Conservation (phyloP, 1,139 yeast genomes). For the Arxiozyma heterogenica region DNA sequence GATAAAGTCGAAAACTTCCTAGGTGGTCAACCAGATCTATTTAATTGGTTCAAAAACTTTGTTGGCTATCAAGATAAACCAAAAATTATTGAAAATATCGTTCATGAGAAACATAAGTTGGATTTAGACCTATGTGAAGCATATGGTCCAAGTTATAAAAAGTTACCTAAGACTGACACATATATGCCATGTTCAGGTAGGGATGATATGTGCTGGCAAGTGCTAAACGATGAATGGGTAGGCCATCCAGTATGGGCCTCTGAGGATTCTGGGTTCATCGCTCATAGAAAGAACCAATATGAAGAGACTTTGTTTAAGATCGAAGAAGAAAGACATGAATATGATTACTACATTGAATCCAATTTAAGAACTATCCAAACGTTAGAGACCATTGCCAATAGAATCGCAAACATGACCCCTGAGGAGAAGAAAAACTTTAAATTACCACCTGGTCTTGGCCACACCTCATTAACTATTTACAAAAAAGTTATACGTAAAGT, state of each 20-base stretch:
- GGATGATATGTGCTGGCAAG: constrained; percentile 99
- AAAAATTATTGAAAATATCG: constrained; percentile 74
- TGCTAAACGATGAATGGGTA: constrained; percentile 96
- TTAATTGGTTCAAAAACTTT: constrained; percentile 85
- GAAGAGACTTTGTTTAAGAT: constrained; percentile 91
- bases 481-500: constrained; percentile 87
- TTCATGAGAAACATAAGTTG: constrained; percentile 80
- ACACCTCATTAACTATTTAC: constrained; percentile 81
- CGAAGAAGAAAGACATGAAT: constrained; percentile 96
- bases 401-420: constrained; percentile 85
- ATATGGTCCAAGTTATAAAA: constrained; percentile 88
- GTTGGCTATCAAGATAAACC: constrained; percentile 79
- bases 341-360: constrained; percentile 91
- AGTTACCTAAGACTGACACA: constrained; percentile 88
- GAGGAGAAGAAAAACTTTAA: constrained; percentile 83
- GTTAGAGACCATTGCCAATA: constrained; percentile 86
- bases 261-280: constrained; percentile 95
- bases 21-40: constrained; percentile 70
- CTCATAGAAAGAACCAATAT: constrained; percentile 94
- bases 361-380: constrained; percentile 92
- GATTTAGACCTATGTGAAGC: constrained; percentile 79
- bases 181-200: constrained; percentile 97
- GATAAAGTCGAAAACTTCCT: constrained; percentile 79
- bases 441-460: constrained; percentile 89
- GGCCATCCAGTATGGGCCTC: constrained; percentile 99